phyloP scores from a whole-genome alignment of 345 rosid genomes.

The Isatis tinctoria region DNA sequence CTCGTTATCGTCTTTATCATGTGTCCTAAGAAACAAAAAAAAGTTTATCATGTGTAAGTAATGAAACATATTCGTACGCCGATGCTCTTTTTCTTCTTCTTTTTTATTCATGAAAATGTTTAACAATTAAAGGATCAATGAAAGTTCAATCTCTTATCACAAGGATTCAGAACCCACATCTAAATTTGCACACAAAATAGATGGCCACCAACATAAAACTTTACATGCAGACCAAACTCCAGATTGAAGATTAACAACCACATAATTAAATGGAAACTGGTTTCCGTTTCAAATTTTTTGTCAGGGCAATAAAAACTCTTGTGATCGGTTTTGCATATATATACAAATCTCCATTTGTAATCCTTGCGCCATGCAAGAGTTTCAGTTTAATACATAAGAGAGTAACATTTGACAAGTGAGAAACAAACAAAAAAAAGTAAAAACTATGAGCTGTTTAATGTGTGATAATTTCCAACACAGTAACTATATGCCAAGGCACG shows the following conservation, averaged over 20 bases:
- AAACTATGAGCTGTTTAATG: neutral
- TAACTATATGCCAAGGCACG: neutral
- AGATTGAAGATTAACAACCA: neutral
- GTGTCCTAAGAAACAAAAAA: neutral
- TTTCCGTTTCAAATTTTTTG: neutral
- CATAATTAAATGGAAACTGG: neutral
- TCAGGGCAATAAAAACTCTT: neutral
- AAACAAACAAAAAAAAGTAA: neutral
- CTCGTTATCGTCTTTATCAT: neutral
- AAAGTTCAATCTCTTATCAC: neutral
- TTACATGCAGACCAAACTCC: neutral
- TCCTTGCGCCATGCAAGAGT: neutral
- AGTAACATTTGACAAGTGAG: neutral
- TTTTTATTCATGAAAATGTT: neutral
- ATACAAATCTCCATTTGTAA: neutral
- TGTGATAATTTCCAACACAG: neutral
- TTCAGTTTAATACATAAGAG: neutral
- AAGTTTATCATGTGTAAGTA: neutral
- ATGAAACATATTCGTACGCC: neutral
- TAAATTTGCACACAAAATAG: neutral
- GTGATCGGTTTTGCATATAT: neutral
- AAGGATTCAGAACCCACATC: neutral
- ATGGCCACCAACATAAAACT: neutral
- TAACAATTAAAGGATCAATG: neutral
- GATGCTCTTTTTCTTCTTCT: neutral